phyloP scores from a whole-genome alignment of 805 yeast genomes.

The Alloascoidea hylecoeti region DNA sequence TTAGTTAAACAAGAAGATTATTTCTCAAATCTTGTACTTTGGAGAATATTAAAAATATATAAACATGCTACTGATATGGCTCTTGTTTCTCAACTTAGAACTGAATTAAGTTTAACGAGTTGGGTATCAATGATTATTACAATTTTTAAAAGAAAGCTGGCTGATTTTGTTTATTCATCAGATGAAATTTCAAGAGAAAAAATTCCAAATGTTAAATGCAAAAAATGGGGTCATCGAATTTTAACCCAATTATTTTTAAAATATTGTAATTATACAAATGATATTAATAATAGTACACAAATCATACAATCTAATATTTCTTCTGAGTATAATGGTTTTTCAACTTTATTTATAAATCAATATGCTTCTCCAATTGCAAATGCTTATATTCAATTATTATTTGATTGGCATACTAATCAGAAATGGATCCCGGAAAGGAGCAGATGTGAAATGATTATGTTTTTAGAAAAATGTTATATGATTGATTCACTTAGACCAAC shows the following conservation, averaged over 20 bases:
- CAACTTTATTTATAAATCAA: neutral
- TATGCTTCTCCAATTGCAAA: neutral
- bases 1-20: neutral
- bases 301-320: too few species aligned
- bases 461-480: neutral
- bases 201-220: neutral
- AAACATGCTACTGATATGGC: neutral
- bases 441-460: neutral
- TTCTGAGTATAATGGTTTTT: neutral
- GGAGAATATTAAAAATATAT: neutral
- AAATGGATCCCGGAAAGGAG: slow-evolving; percentile 1
- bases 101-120: neutral
- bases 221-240: neutral
- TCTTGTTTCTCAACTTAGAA: neutral
- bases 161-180: neutral
- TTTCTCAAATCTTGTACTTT: neutral
- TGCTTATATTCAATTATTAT: neutral
- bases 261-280: neutral
- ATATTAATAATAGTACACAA: neutral
- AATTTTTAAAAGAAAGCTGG: neutral
- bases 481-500: neutral
- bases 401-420: neutral
- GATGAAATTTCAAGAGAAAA: neutral
- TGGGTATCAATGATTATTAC: neutral
- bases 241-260: neutral